These are phyloP conservation scores for Eucalyptus cloeziana DNA, from an alignment of 345 rosid genomes.

Conservation along the genomic window DNA sequence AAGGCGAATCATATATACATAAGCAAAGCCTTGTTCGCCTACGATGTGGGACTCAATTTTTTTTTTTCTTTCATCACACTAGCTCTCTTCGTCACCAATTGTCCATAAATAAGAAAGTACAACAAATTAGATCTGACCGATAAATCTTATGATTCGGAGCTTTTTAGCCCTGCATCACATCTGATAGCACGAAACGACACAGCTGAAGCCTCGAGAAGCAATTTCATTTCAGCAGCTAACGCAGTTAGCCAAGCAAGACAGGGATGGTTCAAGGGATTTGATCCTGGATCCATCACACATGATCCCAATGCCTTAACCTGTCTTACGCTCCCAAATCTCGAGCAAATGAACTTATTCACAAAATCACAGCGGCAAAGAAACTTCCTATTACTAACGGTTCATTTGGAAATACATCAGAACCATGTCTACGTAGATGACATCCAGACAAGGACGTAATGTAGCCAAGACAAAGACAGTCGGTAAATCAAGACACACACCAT, in stretches of 20 bases:
- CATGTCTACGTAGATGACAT: not conserved
- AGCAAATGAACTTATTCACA: not conserved
- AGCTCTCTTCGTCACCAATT: not conserved
- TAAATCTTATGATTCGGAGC: not conserved
- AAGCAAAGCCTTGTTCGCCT: fast-evolving
- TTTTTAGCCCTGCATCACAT: not conserved
- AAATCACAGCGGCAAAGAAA: not conserved
- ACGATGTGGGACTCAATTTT: not conserved
- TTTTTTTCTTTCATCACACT: not conserved
- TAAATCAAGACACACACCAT: not conserved
- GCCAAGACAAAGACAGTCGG: not conserved
- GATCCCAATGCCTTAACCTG: not conserved
- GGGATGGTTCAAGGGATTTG: not conserved
- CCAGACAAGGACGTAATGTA: not conserved
- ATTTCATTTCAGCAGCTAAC: not conserved
- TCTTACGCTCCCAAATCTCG: not conserved
- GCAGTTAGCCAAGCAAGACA: not conserved
- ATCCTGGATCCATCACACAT: not conserved
- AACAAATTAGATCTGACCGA: not conserved
- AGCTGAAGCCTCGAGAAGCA: not conserved
- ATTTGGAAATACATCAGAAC: not conserved
- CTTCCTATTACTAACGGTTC: not conserved
- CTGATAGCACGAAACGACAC: not conserved
- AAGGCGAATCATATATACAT: fast-evolving
- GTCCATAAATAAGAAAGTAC: not conserved